Evolutionary conservation across 495 filamentous ascomycete genomes (phyloP).

Genomic region (Pyrenopolyporus hunteri): DNA sequence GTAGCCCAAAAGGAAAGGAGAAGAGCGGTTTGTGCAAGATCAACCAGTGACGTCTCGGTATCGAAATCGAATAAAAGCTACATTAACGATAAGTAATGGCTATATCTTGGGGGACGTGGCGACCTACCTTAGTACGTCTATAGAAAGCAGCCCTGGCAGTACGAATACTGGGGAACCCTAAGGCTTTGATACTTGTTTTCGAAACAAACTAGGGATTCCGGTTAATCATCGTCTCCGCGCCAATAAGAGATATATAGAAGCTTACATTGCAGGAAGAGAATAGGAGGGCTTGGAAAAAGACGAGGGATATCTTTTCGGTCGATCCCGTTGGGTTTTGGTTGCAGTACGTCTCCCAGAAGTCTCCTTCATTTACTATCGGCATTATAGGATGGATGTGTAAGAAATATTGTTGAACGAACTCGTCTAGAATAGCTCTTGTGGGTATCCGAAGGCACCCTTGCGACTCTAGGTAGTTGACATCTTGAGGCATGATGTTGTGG

Average conservation of each 20-base stretch:
- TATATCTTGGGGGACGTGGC: not conserved
- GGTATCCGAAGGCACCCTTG: constrained; percentile 55
- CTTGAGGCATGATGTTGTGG: constrained; percentile 48
- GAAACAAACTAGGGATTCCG: constrained; percentile 47
- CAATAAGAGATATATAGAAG: not conserved
- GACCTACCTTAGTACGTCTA: constrained; percentile 48
- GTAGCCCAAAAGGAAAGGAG: constrained; percentile 52
- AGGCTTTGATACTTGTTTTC: constrained; percentile 46
- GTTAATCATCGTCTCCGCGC: not conserved
- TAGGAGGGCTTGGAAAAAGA: constrained; percentile 56
- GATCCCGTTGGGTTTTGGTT: constrained; percentile 9
- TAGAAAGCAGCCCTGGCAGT: constrained; percentile 53
- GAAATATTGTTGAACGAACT: constrained; percentile 57
- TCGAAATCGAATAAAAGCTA: constrained; percentile 48
- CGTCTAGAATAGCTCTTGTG: constrained; percentile 44
- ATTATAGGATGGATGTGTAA: constrained; percentile 54
- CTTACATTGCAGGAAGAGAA: constrained; percentile 56
- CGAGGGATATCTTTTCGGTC: constrained; percentile 48
- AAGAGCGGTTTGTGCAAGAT: constrained; percentile 51
- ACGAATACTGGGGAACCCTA: constrained; percentile 53
- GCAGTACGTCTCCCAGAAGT: constrained; percentile 55
- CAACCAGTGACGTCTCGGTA: constrained; percentile 41
- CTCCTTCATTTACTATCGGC: constrained; percentile 55
- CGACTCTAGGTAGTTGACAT: constrained; percentile 51
- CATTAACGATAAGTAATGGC: constrained; percentile 4